Percentiles rank a stretch among this genome's conserved stretches.
Conservation (phyloP, 2,329 filamentous ascomycete genomes). For the Epichloe coenophiala region DNA sequence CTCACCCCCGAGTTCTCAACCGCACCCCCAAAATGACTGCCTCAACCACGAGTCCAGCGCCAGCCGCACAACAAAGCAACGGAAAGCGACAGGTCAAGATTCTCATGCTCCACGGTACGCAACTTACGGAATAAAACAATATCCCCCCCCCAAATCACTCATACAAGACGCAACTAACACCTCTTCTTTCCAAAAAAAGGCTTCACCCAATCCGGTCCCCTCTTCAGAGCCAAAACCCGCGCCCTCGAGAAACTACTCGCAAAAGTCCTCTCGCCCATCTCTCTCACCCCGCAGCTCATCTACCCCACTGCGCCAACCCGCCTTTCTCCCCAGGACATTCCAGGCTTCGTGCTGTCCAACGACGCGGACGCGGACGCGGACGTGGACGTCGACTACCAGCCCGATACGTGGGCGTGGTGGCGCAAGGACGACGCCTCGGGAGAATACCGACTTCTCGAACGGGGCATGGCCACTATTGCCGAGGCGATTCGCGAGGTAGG, state of each 20-base stretch:
- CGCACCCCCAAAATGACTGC: background rate
- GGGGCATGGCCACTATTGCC: constrained; percentile 52
- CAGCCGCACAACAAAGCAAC: background rate
- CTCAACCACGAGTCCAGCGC: background rate
- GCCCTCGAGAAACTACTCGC: constrained; percentile 68
- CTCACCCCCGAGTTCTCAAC: background rate
- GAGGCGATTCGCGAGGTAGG: constrained; percentile 46
- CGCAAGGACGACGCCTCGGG: constrained; percentile 51
- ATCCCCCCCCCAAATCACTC: background rate
- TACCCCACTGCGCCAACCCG: constrained; percentile 58
- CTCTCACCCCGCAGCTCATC: constrained; percentile 39
- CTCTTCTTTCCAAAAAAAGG: constrained; percentile 29
- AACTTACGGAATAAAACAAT: background rate
- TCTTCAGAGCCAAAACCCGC: constrained; percentile 81
- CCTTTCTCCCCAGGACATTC: constrained; percentile 52
- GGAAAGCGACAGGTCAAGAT: constrained; percentile 46
- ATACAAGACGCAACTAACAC: background rate
- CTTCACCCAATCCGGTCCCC: constrained; percentile 77
- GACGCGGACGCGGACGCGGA: constrained; percentile 27
- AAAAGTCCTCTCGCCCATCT: constrained; percentile 54
- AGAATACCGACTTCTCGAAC: constrained; percentile 55
- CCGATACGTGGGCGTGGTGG: constrained; percentile 74
- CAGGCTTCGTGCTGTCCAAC: constrained; percentile 43
- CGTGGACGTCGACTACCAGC: constrained; percentile 36
- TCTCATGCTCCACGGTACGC: constrained; percentile 61